Percentiles rank a stretch among this genome's conserved stretches.
phyloP scores from a whole-genome alignment of 441 rosid genomes.

The Flueggea neowawraea region DNA sequence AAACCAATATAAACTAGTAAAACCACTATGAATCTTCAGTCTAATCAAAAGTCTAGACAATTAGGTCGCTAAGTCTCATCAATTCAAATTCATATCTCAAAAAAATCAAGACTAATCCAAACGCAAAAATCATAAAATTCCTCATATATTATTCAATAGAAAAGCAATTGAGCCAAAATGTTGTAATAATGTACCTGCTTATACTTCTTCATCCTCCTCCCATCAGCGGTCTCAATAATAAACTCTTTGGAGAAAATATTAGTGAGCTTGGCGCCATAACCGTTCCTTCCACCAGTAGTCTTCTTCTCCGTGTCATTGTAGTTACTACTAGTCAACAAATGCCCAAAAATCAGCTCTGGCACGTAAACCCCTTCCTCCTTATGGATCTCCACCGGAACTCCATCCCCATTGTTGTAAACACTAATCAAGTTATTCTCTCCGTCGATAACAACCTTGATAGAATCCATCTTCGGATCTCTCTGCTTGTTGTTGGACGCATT shows the following conservation, averaged over 20 bases:
- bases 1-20: no score
- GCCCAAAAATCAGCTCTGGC: constrained; percentile 93
- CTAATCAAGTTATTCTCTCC: constrained; percentile 64
- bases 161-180: not conserved
- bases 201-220: constrained; percentile 67
- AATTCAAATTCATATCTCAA: no score
- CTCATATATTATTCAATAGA: no score
- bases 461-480: constrained; percentile 80
- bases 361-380: constrained; percentile 91
- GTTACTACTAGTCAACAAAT: constrained; percentile 86
- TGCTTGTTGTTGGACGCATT: constrained; percentile 97
- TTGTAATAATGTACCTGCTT: constrained; percentile 57
- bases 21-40: no score
- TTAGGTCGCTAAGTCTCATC: no score
- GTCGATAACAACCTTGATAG: constrained; percentile 69
- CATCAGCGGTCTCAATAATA: constrained; percentile 88
- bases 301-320: constrained; percentile 81
- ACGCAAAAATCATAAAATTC: no score
- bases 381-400: constrained; percentile 92
- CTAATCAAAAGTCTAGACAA: no score
- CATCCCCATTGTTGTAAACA: constrained; percentile 85
- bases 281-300: constrained; percentile 97
- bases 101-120: no score
- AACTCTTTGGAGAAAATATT: constrained; percentile 90
- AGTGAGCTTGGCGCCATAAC: constrained; percentile 94